Percentiles rank a stretch among this genome's conserved stretches.
Conservation (phyloP, 768 basidiomycete species). For the Suillus paluster region DNA sequence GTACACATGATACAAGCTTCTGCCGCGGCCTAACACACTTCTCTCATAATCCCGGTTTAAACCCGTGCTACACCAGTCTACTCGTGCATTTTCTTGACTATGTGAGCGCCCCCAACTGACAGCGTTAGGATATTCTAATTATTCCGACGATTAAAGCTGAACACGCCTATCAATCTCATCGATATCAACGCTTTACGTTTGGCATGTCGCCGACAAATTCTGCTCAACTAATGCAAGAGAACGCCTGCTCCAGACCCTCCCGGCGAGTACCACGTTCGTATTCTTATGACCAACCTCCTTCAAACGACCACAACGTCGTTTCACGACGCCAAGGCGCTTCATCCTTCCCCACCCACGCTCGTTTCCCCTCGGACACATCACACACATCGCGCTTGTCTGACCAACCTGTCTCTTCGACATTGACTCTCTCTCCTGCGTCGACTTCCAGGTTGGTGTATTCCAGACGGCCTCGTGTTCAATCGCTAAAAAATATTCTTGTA, state of each 20-base stretch:
- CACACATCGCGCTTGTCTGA: neutral
- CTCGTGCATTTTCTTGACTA: neutral
- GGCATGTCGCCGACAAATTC: neutral
- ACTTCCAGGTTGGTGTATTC: constrained; percentile 25
- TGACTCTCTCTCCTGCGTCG: constrained; percentile 25
- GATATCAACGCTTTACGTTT: neutral
- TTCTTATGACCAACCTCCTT: neutral
- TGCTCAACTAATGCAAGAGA: neutral
- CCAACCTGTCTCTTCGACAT: constrained; percentile 22
- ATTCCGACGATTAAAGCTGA: neutral
- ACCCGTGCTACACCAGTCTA: neutral
- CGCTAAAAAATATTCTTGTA: neutral
- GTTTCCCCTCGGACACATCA: neutral
- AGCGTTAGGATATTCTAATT: neutral
- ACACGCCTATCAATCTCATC: neutral
- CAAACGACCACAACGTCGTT: neutral
- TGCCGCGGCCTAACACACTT: neutral
- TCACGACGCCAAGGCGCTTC: neutral
- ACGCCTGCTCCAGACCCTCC: neutral
- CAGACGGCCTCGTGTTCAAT: neutral
- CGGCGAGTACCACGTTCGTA: neutral
- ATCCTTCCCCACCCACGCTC: neutral
- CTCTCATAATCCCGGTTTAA: neutral
- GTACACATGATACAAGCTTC: neutral
- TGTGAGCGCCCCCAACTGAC: neutral